These are phyloP conservation scores for Cornus controversa DNA, from an alignment of 148 eudicot genomes.

Conservation along the genomic window DNA sequence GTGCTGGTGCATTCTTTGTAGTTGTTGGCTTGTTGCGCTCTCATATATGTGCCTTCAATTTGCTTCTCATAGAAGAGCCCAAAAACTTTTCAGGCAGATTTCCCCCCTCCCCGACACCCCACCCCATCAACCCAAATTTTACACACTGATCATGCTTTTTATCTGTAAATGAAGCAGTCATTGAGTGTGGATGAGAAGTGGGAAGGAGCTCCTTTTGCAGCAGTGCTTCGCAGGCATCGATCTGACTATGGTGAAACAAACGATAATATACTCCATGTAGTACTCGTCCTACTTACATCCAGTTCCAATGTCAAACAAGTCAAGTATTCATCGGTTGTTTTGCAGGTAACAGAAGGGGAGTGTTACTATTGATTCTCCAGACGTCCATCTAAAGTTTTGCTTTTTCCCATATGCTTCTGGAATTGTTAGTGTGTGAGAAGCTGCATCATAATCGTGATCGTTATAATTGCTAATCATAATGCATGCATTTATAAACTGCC, in stretches of 20 bases:
- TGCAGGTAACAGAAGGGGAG: slow-evolving; percentile 57
- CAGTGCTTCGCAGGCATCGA: slow-evolving; percentile 83
- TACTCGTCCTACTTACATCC: slow-evolving; percentile 55
- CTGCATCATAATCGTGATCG: not conserved
- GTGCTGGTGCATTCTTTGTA: not conserved
- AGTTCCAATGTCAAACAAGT: slow-evolving; percentile 68
- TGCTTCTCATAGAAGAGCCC: not conserved
- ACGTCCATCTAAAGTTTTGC: not conserved
- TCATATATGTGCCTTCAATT: slow-evolving; percentile 9
- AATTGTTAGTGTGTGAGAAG: not conserved
- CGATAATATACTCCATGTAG: slow-evolving; percentile 49
- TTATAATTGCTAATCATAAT: not conserved
- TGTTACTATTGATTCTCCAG: not conserved
- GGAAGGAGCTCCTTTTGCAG: slow-evolving; percentile 93
- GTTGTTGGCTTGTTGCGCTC: not conserved
- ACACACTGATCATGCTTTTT: not conserved
- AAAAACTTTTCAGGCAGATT: not conserved
- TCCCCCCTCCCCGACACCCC: not conserved
- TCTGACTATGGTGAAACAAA: slow-evolving; percentile 38
- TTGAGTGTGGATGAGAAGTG: slow-evolving; percentile 79
- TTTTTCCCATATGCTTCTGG: slow-evolving; percentile 1
- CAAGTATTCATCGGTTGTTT: slow-evolving; percentile 70
- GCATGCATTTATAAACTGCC: not conserved
- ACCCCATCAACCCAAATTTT: not conserved
- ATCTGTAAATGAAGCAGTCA: slow-evolving; percentile 46